Conservation (phyloP, 2,329 filamentous ascomycete genomes). For the Colletotrichum sp. region DNA sequence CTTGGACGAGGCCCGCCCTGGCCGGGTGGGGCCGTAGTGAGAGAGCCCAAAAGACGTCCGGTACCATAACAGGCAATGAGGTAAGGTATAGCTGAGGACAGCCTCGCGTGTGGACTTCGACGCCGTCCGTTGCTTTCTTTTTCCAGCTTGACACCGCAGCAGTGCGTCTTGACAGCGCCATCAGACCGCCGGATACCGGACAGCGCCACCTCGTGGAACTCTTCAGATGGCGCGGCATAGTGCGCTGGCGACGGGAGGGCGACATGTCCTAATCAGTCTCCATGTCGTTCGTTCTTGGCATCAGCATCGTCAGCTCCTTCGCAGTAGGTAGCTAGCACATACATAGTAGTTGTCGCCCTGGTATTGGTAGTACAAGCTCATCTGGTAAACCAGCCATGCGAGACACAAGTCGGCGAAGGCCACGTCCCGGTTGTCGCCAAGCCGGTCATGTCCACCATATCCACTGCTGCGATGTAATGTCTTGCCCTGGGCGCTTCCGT, state of each 20-base stretch:
- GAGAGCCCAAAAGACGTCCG: not conserved
- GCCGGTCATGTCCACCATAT: not conserved
- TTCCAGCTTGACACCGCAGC: not conserved
- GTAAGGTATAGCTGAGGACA: not conserved
- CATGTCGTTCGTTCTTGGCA: not conserved
- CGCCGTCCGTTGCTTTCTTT: not conserved
- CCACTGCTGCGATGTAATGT: not conserved
- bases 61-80: too few relatives aligned
- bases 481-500: not conserved
- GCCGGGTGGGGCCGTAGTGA: not conserved
- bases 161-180: not conserved
- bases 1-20: not conserved
- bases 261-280: not conserved
- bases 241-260: not conserved
- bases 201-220: not conserved
- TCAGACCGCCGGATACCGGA: not conserved
- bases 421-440: not conserved
- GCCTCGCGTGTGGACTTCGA: not conserved
- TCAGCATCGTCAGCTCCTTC: not conserved
- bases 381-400: not conserved
- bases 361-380: not conserved
- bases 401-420: not conserved
- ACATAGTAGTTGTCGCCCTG: not conserved
- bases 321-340: not conserved
- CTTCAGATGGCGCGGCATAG: not conserved